Base-by-base conservation (phyloP, 768 basidiomycete species). In the Xerocomus spinulosus region DNA sequence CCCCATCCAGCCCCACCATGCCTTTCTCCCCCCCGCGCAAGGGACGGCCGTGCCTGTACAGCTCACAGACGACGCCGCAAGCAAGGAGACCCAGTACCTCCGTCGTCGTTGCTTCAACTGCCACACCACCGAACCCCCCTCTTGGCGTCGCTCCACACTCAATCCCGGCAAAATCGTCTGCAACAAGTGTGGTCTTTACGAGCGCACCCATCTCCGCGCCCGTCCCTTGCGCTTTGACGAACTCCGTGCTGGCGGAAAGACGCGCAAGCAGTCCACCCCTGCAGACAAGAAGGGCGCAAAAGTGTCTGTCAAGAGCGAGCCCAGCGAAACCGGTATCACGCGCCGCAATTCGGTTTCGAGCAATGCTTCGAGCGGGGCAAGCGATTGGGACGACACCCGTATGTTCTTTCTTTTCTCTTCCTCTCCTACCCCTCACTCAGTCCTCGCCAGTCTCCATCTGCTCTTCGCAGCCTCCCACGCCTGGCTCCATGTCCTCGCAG, bases 91-190 rank as follows among this genome's bases (percentile, higher is more conserved):
- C 0, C 90, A 92, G 69, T 91, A 89, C 63, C 83, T 92, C 47
- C 86, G 90, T 20, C 77, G 90, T 32, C 77, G 88, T 9, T 92
- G 90, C 71, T 88, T 85, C 76, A 92, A 92, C 69, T 92, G 90
- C 71, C 89, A 90, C 63, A 90, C 90, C 17, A 92, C 90, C 2
- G 90, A 92, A 63, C 90, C 90, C 0, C 90, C 90, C 7, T 83
- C 81, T 21, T 92, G 90, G 90, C 83, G 90, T 45, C 81, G 90
- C 37, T 85, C 82, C 25, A 92, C 90, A 5, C 83, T 92, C 60
- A 89, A 90, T 67, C 87, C 87, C 0, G 90, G 90, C 54, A 92
- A 92, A 70, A 92, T 92, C 60, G 90, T 92, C 37, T 92, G 90
- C 78, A 92, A 92, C 77, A 92, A 92, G 73, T 92, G 90, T 55